These are phyloP conservation scores for Pisolithus thermaeus DNA, from an alignment of 1,284 basidiomycete genomes.

Conservation along the genomic window DNA sequence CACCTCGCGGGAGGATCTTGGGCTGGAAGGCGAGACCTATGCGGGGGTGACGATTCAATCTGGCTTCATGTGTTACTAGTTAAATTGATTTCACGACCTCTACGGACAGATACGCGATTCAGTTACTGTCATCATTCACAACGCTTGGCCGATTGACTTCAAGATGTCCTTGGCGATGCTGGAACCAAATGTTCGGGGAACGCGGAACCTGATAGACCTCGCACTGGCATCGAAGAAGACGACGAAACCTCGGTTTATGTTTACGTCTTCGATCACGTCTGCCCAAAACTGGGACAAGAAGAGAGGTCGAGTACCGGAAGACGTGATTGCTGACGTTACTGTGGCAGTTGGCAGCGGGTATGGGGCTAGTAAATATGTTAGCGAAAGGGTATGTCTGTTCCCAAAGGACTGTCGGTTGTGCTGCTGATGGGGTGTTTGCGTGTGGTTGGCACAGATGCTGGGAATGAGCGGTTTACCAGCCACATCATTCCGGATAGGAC, in stretches of 20 bases:
- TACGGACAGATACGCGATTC: slow-evolving; percentile 15
- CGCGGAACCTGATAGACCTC: slow-evolving; percentile 29
- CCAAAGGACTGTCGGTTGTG: background rate
- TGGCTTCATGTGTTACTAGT: background rate
- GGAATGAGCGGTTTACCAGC: slow-evolving; percentile 13
- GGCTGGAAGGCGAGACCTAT: slow-evolving; percentile 18
- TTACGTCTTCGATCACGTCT: slow-evolving; percentile 25
- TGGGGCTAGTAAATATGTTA: slow-evolving; percentile 21
- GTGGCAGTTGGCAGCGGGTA: slow-evolving; percentile 16
- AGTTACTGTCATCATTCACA: slow-evolving; percentile 26
- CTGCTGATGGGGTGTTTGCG: background rate
- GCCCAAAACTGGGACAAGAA: slow-evolving; percentile 18
- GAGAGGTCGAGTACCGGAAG: slow-evolving; percentile 16
- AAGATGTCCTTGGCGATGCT: slow-evolving; percentile 31
- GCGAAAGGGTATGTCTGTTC: slow-evolving; percentile 19
- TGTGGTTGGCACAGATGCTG: slow-evolving; percentile 10
- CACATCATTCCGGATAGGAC: slow-evolving; percentile 19
- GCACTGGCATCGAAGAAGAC: slow-evolving; percentile 21
- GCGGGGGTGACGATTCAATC: slow-evolving; percentile 11
- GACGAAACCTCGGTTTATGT: slow-evolving; percentile 23
- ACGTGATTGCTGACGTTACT: slow-evolving; percentile 12
- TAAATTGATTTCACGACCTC: too few relatives aligned
- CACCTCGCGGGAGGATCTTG: slow-evolving; percentile 18
- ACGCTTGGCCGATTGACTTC: slow-evolving; percentile 33
- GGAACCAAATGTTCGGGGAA: slow-evolving; percentile 25